Conservation (phyloP, 2,329 filamentous ascomycete genomes). For the Talaromyces marneffei region DNA sequence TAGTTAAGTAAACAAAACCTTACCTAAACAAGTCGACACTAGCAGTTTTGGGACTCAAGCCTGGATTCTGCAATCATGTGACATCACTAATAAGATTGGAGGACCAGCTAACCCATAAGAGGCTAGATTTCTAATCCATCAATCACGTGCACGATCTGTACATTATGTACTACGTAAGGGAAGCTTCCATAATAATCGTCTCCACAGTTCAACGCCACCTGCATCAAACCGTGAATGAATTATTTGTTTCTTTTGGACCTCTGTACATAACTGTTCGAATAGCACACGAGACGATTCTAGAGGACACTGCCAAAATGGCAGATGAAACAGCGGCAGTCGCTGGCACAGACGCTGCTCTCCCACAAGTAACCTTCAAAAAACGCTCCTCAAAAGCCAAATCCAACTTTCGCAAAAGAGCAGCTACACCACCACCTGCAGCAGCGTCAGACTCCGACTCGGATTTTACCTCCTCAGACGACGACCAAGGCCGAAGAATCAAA, state of each 20-base stretch:
- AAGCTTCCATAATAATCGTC: background rate
- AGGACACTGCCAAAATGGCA: slow-evolving; percentile 20
- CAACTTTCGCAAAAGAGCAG: slow-evolving; percentile 72
- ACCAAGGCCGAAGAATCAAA: slow-evolving; percentile 71
- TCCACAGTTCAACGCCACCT: slow-evolving; percentile 5
- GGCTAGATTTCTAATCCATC: background rate
- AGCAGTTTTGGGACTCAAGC: background rate
- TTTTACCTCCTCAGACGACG: slow-evolving; percentile 70
- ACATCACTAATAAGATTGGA: background rate
- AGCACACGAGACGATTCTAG: background rate
- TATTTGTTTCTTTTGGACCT: background rate
- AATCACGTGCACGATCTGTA: background rate
- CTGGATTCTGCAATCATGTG: background rate
- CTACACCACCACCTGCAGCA: slow-evolving; percentile 65
- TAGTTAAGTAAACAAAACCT: background rate
- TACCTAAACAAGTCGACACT: background rate
- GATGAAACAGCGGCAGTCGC: slow-evolving; percentile 19
- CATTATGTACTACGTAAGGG: background rate
- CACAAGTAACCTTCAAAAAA: slow-evolving; percentile 67
- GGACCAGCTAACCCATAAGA: background rate
- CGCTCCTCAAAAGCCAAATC: slow-evolving; percentile 69
- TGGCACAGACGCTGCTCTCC: slow-evolving; percentile 19
- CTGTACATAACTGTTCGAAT: background rate
- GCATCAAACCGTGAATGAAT: background rate
- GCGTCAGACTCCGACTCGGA: slow-evolving; percentile 37